A percentile compares a stretch with the other conserved stretches of the same genome.
Evolutionary conservation across 805 yeast species (phyloP).

Genomic region (Candida ficus): DNA sequence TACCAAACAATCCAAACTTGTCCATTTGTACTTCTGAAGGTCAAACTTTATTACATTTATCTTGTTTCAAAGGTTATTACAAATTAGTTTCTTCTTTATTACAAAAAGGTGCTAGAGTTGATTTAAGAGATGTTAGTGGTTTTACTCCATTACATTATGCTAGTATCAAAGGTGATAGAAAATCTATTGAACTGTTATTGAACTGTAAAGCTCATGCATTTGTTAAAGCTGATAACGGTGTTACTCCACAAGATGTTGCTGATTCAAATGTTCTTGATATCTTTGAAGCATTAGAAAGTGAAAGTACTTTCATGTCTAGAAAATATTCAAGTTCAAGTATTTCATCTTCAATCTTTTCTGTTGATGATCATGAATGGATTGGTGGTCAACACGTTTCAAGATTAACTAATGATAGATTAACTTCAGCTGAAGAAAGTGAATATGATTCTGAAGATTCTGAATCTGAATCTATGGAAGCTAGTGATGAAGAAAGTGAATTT

Average conservation of each 20-base stretch:
- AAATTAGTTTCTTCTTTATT: constrained; percentile 59
- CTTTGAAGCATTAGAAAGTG: constrained; percentile 18
- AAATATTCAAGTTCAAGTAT: constrained; percentile 22
- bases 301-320: constrained; percentile 15
- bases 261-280: constrained; percentile 30
- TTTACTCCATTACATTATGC: constrained; percentile 88
- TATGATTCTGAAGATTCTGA: constrained; percentile 21
- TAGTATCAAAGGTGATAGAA: constrained; percentile 66
- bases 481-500: constrained; percentile 7
- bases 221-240: constrained; percentile 46
- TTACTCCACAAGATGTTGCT: constrained; percentile 38
- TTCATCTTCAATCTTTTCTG: constrained; percentile 27
- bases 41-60: constrained; percentile 83
- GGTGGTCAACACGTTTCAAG: constrained; percentile 30
- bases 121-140: constrained; percentile 73
- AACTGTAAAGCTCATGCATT: constrained; percentile 59
- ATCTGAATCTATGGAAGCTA: constrained; percentile 16
- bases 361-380: constrained; percentile 25
- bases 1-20: constrained; percentile 74
- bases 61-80: constrained; percentile 68
- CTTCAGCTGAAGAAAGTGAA: constrained; percentile 23
- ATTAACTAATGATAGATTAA: constrained; percentile 27
- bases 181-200: constrained; percentile 54
- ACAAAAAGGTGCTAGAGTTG: constrained; percentile 61
- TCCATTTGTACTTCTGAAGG: constrained; percentile 79